Evolutionary conservation across 2,329 filamentous ascomycete species (phyloP), one percentile per base, ranked within the genome.

Genomic region (Ustulina deusta): DNA sequence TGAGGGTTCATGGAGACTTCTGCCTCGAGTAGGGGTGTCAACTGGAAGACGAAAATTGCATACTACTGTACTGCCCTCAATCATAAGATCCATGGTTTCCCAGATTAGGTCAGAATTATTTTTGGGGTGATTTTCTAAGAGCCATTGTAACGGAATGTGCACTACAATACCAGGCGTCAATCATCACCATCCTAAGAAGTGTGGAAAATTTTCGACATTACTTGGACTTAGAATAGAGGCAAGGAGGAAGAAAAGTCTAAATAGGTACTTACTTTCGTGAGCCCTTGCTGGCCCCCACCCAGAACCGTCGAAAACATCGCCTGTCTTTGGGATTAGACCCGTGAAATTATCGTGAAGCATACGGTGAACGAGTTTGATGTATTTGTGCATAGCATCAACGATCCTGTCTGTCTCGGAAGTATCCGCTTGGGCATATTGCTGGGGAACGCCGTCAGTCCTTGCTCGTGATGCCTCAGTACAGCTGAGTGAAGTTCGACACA

Each of bases 281-380:
- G 79, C 76, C 17, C 81, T 74, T 22, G 74, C 78, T 29, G 69
- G 74, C 38, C 80, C 81, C 75, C 74, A 77, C 51, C 74, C 77
- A 71, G 70, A 75, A 61, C 72, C 71, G 62, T 83, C 80, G 29
- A 85, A 81, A 13, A 79, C 73, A 63, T 84, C 81, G 1, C 80
- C 80, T 1, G 77, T 72, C 34, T 83, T 82, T 58, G 79, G 79
- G 17, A 85, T 76, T 61, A 86, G 82, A 0, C 87, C 87, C 1
- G 81, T 82, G 51, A 83, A 83, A 69, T 87, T 82, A 63, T 87
- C 75, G 62, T 80, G 77, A 20, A 90, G 79, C 87, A 90, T 90
- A 36, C 74, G 76, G 69, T 89, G 81, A 72, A 84, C 83, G 3
- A 89, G 75, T 3, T 77, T 72, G 42, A 85, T 76, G 70, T 87